These are phyloP conservation scores for Chaetomium tenue DNA, from an alignment of 495 filamentous ascomycete species.

Conservation along the genomic window DNA sequence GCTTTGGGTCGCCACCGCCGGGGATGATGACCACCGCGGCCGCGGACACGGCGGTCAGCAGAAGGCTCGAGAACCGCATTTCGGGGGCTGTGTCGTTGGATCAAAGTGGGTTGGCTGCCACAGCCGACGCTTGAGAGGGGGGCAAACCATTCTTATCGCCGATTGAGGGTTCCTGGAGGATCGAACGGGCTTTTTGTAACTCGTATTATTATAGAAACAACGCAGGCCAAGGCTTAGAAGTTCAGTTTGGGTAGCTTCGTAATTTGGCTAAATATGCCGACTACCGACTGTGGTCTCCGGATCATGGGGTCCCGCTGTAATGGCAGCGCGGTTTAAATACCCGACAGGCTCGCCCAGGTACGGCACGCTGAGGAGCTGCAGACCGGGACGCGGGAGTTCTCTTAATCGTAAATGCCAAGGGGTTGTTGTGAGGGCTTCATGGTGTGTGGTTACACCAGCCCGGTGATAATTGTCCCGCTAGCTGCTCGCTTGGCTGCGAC, in stretches of 20 bases:
- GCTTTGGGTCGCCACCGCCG: conserved; percentile 31
- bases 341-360: neutral
- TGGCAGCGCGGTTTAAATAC: conserved; percentile 4
- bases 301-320: conserved; percentile 6
- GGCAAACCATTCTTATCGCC: neutral
- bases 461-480: neutral
- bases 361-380: neutral
- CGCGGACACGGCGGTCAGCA: conserved; percentile 17
- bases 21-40: conserved; percentile 29
- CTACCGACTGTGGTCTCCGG: conserved; percentile 9
- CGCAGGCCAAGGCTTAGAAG: neutral
- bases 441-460: neutral
- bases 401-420: neutral
- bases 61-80: conserved; percentile 13
- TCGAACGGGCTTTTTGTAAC: neutral
- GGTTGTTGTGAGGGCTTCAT: neutral
- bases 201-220: neutral
- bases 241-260: neutral
- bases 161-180: neutral
- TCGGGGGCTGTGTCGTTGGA: neutral
- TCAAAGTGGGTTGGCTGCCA: neutral
- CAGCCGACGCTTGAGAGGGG: neutral
- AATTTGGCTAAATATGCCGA: conserved; percentile 6
- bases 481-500: too few relatives aligned
- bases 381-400: neutral